Percentiles rank a stretch among this genome's conserved stretches.
phyloP scores from a whole-genome alignment of 495 filamentous ascomycete species.

The Penicillium canescens region DNA sequence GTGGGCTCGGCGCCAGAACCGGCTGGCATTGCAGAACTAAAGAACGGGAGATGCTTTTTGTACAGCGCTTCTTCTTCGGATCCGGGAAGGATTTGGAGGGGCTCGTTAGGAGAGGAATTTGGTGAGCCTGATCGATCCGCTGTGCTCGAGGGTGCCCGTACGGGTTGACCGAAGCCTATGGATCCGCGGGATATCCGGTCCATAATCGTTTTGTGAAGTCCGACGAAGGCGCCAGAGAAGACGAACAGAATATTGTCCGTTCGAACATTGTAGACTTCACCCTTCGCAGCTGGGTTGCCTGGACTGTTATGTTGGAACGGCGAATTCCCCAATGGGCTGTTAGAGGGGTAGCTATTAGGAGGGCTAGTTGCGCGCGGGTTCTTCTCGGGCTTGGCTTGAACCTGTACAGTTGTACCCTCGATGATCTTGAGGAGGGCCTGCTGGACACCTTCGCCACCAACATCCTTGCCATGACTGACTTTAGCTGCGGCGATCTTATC shows the following conservation, averaged over 20 bases:
- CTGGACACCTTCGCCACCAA: conserved; percentile 91
- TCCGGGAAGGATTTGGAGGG: conserved; percentile 45
- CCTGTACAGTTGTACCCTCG: conserved; percentile 88
- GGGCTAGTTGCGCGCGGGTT: conserved; percentile 51
- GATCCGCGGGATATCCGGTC: conserved; percentile 83
- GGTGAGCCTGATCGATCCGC: conserved; percentile 24
- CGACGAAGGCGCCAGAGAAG: conserved; percentile 92
- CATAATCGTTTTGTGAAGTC: conserved; percentile 84
- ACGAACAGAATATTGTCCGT: conserved; percentile 97
- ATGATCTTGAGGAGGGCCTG: conserved; percentile 95
- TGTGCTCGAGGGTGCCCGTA: conserved; percentile 51
- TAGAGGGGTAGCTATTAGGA: conserved; percentile 46
- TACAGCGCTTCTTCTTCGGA: conserved; percentile 63
- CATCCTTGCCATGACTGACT: conserved; percentile 73
- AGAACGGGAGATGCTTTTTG: conserved; percentile 69
- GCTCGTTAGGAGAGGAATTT: conserved; percentile 38
- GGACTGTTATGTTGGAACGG: conserved; percentile 39
- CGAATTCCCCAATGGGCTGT: conserved; percentile 48
- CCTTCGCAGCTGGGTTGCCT: conserved; percentile 56
- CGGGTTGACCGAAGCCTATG: conserved; percentile 87
- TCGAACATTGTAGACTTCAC: conserved; percentile 85
- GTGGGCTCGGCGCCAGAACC: conserved; percentile 38
- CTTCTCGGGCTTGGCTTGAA: conserved; percentile 77
- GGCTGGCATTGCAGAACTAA: conserved; percentile 41
- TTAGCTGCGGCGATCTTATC: conserved; percentile 88